Conservation (phyloP, 2,329 filamentous ascomycete genomes). For the Metarhizium brunneum region DNA sequence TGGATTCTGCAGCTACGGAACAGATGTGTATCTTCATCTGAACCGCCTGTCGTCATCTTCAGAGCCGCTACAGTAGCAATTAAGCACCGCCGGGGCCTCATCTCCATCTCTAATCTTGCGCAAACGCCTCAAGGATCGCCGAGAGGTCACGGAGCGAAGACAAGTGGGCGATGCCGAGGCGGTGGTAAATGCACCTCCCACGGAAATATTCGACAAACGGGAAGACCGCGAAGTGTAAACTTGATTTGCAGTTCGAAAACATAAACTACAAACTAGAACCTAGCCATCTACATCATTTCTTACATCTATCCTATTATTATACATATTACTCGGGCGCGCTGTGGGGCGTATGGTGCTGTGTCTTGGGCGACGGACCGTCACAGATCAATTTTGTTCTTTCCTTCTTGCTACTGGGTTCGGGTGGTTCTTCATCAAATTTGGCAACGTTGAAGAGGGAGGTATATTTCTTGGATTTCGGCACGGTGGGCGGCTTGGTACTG, state of each 20-base stretch:
- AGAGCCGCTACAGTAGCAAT: slow-evolving; percentile 90
- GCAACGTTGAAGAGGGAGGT: background rate
- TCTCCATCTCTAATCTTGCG: slow-evolving; percentile 34
- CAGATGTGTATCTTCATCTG: slow-evolving; percentile 95
- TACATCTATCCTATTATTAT: background rate
- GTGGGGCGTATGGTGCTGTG: background rate
- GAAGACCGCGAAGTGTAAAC: slow-evolving; percentile 27
- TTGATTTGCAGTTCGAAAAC: background rate
- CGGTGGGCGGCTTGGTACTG: background rate
- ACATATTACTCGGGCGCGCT: background rate
- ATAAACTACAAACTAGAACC: background rate
- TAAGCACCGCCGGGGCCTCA: slow-evolving; percentile 39
- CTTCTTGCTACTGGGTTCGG: background rate
- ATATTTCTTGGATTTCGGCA: background rate
- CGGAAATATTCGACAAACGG: slow-evolving; percentile 12
- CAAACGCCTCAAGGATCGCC: slow-evolving; percentile 54
- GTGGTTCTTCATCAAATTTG: background rate
- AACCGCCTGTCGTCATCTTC: slow-evolving; percentile 93
- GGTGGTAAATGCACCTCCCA: slow-evolving; percentile 50
- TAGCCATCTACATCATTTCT: background rate
- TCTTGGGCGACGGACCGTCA: background rate
- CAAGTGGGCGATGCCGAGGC: slow-evolving; percentile 85
- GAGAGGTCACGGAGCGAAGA: slow-evolving; percentile 75
- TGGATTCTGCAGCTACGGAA: slow-evolving; percentile 64
- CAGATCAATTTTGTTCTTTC: background rate